Conservation (phyloP, 768 basidiomycete genomes). For the Suillus paluster region DNA sequence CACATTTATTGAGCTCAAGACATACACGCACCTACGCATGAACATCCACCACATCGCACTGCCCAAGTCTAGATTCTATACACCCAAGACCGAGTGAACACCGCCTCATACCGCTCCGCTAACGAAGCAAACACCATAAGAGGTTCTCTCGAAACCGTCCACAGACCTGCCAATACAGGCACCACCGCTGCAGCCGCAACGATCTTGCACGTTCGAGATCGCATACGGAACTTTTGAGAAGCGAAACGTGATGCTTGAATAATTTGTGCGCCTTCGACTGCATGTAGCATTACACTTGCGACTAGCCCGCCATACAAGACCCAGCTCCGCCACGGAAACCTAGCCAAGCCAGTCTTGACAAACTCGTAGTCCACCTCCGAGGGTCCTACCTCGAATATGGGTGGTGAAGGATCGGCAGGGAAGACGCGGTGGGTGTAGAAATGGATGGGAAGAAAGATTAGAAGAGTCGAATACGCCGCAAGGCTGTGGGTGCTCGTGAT, state of each 20-base stretch:
- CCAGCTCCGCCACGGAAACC: conserved; percentile 67
- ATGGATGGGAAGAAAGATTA: conserved; percentile 71
- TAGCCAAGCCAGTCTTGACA: conserved; percentile 70
- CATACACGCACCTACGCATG: background rate
- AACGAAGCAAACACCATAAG: conserved; percentile 57
- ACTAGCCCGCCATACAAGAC: conserved; percentile 67
- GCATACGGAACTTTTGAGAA: conserved; percentile 20
- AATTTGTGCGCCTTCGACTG: conserved; percentile 60
- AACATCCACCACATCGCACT: background rate
- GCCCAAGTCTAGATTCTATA: conserved; percentile 44
- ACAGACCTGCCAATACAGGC: conserved; percentile 62
- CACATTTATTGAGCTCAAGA: background rate
- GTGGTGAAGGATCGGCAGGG: conserved; percentile 49
- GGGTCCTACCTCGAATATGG: conserved; percentile 66
- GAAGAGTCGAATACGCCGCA: conserved; percentile 63
- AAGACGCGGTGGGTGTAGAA: conserved; percentile 66
- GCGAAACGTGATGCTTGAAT: conserved; percentile 56
- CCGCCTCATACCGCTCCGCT: conserved; percentile 53
- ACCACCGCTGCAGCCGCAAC: conserved; percentile 43
- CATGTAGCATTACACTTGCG: conserved; percentile 58
- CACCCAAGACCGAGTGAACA: conserved; percentile 48
- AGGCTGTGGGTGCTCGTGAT: conserved; percentile 52
- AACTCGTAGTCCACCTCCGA: conserved; percentile 84
- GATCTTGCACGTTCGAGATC: conserved; percentile 29
- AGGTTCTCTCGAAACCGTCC: conserved; percentile 58